Base-by-base conservation (phyloP, 768 basidiomycete genomes). In the Filobasidium wieringae region DNA sequence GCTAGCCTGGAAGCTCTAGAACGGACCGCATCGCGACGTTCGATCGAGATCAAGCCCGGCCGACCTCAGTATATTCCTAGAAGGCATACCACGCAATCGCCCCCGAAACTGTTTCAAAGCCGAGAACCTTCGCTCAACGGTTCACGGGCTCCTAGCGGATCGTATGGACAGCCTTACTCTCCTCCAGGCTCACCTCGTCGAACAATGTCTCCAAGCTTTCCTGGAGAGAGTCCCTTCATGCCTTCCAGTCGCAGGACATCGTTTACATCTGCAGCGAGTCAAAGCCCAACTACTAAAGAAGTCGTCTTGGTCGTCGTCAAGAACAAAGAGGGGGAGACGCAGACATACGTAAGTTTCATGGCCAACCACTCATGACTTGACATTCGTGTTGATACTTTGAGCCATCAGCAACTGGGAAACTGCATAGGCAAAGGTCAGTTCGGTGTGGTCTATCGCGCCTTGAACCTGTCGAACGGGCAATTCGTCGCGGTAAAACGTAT, bases 401-500 rank as follows among this genome's bases (percentile, higher is more conserved):
- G 7, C 5, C 43, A n/a, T n/a, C 68, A 96, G 93, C 90, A 93
- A 91, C 79, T 99, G 19, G 93, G 93, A 30, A 92, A 95, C 74
- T 92, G 89, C 71, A 93, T 99, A 63, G 93, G 93, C 1, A 83
- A 87, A 50, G 93, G 93, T 7, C 93, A 97, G 76, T 97, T 96
- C 72, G 93, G 93, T 29, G 82, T 90, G 8, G 93, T 97, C 6
- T 96, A 93, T 72, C 83, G 89, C 14, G 92, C 93, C 12, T 78
- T 99, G 58, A 92, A 99, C 72, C 76, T 96, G 72, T 85, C 86
- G 62, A 91, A 86, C 1, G 93, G 93, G 15, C 88, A 93, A 73
- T 93, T 88, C 82, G 91, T 93, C n/a, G 93, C 93, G n/a, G 89
- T 97, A 52, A 99, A 99, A 76, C 84, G 89, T 30, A 93, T 99